Evolutionary conservation across 1,284 basidiomycete species (phyloP).

Genomic region (Pulchroboletus neoregius): DNA sequence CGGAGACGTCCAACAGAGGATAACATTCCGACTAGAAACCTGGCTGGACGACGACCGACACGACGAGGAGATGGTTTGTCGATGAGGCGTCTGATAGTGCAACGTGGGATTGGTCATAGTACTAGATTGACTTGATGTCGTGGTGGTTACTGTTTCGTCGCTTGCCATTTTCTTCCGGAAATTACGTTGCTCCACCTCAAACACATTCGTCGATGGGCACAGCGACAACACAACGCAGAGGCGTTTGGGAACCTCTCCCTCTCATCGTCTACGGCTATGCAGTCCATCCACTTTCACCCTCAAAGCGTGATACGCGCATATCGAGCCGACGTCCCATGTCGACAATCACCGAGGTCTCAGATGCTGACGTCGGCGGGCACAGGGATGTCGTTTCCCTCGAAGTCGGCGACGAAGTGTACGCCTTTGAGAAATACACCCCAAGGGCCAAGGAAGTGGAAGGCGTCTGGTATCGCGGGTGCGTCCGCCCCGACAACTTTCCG

Average conservation of each 20-base stretch:
- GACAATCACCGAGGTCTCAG: slow-evolving; percentile 65
- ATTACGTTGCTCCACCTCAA: slow-evolving; percentile 7
- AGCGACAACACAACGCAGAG: slow-evolving; percentile 30
- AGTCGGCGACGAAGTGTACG: slow-evolving; percentile 95
- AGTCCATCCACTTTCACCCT: slow-evolving; percentile 70
- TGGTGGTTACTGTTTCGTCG: too few relatives aligned
- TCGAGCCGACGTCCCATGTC: slow-evolving; percentile 59
- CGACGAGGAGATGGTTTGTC: too few relatives aligned
- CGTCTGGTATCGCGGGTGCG: slow-evolving; percentile 87
- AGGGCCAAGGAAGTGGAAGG: slow-evolving; percentile 70
- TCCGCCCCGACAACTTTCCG: slow-evolving; percentile 22
- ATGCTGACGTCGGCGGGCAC: slow-evolving; percentile 60
- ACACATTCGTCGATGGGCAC: slow-evolving; percentile 23
- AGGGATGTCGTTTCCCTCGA: slow-evolving; percentile 78
- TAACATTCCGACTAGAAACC: slow-evolving; percentile 16
- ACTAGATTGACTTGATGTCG: too few relatives aligned
- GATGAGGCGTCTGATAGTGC: too few relatives aligned
- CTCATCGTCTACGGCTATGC: slow-evolving; percentile 82
- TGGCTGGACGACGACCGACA: too few relatives aligned
- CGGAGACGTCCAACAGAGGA: slow-evolving; percentile 25
- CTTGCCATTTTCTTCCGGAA: neutral
- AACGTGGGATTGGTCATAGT: too few relatives aligned
- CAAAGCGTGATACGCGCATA: slow-evolving; percentile 66
- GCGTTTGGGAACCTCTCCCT: slow-evolving; percentile 76
- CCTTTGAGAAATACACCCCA: slow-evolving; percentile 85